Evolutionary conservation across 2,329 filamentous ascomycete species (phyloP).

Genomic region (Chalaropsis thielavioides): DNA sequence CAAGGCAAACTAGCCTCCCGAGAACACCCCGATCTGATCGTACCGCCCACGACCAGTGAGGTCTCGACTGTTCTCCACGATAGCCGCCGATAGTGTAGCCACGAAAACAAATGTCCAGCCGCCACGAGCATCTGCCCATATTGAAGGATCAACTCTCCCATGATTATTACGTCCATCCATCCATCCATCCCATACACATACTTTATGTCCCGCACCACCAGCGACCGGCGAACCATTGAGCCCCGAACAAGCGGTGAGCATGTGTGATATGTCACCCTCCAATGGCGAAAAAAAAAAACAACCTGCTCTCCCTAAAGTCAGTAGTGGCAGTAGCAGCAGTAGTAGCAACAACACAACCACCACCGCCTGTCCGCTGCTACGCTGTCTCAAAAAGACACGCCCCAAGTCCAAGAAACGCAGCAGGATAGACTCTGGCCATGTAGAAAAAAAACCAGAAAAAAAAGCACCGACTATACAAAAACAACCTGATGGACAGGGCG

Average conservation of each 20-base stretch:
- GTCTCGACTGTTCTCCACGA: neutral
- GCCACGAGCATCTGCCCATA: neutral
- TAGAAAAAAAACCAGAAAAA: neutral
- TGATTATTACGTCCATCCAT: neutral
- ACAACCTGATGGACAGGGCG: slow-evolving; percentile 8
- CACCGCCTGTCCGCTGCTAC: neutral
- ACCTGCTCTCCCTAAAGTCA: neutral
- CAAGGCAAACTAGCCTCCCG: neutral
- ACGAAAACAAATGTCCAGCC: neutral
- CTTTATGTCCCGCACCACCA: neutral
- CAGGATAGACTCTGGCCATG: neutral
- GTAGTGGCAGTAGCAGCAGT: neutral
- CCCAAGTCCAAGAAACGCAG: neutral
- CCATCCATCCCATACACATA: neutral
- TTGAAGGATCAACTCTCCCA: neutral
- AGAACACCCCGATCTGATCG: neutral
- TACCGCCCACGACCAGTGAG: neutral
- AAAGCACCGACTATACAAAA: neutral
- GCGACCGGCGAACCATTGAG: neutral
- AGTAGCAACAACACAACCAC: neutral
- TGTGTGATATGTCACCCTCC: slow-evolving; percentile 3
- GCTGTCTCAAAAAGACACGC: neutral
- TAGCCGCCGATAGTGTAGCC: neutral
- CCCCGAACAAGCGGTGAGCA: slow-evolving; percentile 3
- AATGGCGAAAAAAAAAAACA: neutral